A percentile compares a stretch with the other conserved stretches of the same genome.
Conservation (phyloP, 2,329 filamentous ascomycete species). For the Colletotrichum lini region DNA sequence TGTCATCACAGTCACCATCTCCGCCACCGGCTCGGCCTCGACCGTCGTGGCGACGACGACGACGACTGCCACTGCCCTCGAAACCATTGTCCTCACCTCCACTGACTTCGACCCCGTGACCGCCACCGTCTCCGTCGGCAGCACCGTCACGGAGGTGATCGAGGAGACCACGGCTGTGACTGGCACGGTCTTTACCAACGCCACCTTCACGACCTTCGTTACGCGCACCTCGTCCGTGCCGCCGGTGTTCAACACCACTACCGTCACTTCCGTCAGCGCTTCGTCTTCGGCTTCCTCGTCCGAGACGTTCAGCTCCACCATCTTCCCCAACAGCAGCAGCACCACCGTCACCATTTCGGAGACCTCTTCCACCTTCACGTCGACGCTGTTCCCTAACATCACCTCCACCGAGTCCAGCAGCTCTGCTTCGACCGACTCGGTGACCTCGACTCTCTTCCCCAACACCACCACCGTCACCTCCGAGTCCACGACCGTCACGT, state of each 20-base stretch:
- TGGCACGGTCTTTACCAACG: constrained; percentile 33
- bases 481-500: neutral
- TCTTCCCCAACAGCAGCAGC: constrained; percentile 15
- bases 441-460: constrained; percentile 10
- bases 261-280: neutral
- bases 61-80: constrained; percentile 14
- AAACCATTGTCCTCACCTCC: constrained; percentile 18
- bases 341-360: neutral
- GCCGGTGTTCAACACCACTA: constrained; percentile 12
- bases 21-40: constrained; percentile 14
- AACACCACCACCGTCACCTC: constrained; percentile 15
- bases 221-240: constrained; percentile 30
- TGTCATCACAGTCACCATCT: constrained; percentile 38
- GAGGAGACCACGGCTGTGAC: constrained; percentile 36
- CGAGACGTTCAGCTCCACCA: constrained; percentile 4
- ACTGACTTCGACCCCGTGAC: constrained; percentile 26
- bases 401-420: neutral
- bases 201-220: constrained; percentile 39
- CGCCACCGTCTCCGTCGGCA: constrained; percentile 27
- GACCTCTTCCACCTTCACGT: constrained; percentile 1
- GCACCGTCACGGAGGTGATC: constrained; percentile 37
- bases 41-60: constrained; percentile 20
- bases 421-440: neutral
- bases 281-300: neutral
- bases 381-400: constrained; percentile 6